Conservation (phyloP, 441 rosid species). For the Metrosideros polymorpha region DNA sequence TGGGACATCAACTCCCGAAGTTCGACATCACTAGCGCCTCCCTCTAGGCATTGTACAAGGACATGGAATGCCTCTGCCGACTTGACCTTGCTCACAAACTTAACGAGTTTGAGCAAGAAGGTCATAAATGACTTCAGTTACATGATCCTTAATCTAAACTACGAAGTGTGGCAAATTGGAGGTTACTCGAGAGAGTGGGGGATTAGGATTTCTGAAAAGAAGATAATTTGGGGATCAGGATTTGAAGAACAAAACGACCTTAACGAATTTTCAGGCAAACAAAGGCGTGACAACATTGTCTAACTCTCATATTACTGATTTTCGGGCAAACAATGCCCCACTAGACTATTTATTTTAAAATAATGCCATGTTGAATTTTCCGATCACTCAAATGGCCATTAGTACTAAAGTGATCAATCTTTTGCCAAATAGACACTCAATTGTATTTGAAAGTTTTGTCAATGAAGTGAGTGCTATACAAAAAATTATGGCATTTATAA, state of each 20-base stretch:
- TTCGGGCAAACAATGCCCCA: neutral
- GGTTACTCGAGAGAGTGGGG: neutral
- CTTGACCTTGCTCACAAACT: constrained; percentile 50
- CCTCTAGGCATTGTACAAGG: constrained; percentile 57
- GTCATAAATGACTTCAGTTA: constrained; percentile 51
- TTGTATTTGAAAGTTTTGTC: too few relatives aligned
- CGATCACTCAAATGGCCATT: accelerated
- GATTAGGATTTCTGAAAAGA: neutral
- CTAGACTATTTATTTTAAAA: neutral
- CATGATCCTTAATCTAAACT: constrained; percentile 56
- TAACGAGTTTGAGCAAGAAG: constrained; percentile 75
- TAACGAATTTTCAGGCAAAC: neutral
- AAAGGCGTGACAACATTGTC: neutral
- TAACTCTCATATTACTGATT: neutral
- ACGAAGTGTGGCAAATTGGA: neutral
- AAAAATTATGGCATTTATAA: neutral
- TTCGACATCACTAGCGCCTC: constrained; percentile 49
- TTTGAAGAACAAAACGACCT: neutral
- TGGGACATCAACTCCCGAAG: constrained; percentile 57
- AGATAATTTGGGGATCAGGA: neutral
- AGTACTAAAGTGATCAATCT: too few relatives aligned
- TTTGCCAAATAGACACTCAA: too few relatives aligned
- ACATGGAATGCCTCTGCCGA: constrained; percentile 56
- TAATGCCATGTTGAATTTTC: neutral
- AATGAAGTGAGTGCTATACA: too few relatives aligned